phyloP scores from a whole-genome alignment of 148 eudicot species.

The Silene conica region DNA sequence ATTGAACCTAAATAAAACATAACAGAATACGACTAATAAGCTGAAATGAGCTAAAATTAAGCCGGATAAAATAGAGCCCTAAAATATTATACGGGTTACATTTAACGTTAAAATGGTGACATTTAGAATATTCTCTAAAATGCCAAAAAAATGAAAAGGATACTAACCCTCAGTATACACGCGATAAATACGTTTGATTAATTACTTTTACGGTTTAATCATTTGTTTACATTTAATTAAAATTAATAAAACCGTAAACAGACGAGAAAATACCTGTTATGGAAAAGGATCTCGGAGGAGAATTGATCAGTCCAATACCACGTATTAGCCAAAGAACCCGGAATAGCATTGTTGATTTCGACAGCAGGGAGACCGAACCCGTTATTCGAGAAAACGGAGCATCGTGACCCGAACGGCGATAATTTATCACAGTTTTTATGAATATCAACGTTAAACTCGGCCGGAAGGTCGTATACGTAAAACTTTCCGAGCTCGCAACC shows the following conservation, averaged over 20 bases:
- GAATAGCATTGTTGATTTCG: constrained; percentile 30
- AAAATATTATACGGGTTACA: too few species aligned
- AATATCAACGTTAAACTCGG: constrained; percentile 48
- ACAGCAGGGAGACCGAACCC: constrained; percentile 55
- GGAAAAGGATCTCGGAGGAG: constrained; percentile 54
- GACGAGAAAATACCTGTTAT: constrained; percentile 22
- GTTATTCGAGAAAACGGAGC: constrained; percentile 50
- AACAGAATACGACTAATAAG: too few species aligned
- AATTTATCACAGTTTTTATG: constrained; percentile 48
- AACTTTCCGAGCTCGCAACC: constrained; percentile 50
- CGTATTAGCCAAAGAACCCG: constrained; percentile 26
- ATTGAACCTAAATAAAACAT: too few species aligned
- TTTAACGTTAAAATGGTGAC: too few species aligned
- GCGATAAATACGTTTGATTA: too few species aligned
- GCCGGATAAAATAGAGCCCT: too few species aligned
- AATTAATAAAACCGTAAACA: too few species aligned
- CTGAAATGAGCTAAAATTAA: too few species aligned
- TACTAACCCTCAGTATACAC: too few species aligned
- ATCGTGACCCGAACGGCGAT: constrained; percentile 50
- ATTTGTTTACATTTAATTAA: too few species aligned
- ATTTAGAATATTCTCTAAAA: not conserved
- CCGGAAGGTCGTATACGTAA: constrained; percentile 65
- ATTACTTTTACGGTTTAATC: too few species aligned
- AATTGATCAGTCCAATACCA: constrained; percentile 91
- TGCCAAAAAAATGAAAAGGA: not conserved